phyloP scores from a whole-genome alignment of 306 rosid genomes.

The Sesbania bispinosa region DNA sequence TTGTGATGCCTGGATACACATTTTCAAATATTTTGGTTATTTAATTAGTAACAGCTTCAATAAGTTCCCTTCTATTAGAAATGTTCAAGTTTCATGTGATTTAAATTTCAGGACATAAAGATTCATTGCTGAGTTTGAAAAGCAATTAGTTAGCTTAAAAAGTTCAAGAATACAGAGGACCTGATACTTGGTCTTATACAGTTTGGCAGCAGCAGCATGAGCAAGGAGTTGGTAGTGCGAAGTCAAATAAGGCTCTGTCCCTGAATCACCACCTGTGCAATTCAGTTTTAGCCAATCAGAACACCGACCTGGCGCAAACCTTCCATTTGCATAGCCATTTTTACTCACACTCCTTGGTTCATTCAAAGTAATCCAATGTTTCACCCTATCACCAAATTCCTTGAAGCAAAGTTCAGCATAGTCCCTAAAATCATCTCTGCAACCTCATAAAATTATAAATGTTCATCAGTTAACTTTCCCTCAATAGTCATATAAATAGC shows the following conservation, averaged over 20 bases:
- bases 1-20: constrained; percentile 46
- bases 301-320: constrained; percentile 60
- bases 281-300: constrained; percentile 45
- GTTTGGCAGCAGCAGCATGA: constrained; percentile 55
- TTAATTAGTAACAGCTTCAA: neutral
- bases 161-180: constrained; percentile 26
- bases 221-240: constrained; percentile 59
- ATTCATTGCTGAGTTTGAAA: neutral
- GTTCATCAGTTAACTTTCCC: constrained; percentile 3
- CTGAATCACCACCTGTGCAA: constrained; percentile 63
- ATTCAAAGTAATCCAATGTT: constrained; percentile 67
- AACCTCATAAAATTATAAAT: neutral
- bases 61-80: neutral
- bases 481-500: neutral
- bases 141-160: neutral
- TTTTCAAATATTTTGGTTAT: neutral
- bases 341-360: constrained; percentile 46
- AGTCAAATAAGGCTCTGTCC: constrained; percentile 60
- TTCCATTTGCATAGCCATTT: constrained; percentile 46
- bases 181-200: constrained; percentile 56
- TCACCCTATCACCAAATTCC: constrained; percentile 66
- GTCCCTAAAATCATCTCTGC: constrained; percentile 48
- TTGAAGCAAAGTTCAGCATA: constrained; percentile 62
- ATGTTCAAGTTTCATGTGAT: neutral
- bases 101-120: constrained; percentile 3